Percentiles rank a stretch among this genome's conserved stretches.
phyloP scores from a whole-genome alignment of 257 asterid species.

The Solanum sejunctum region DNA sequence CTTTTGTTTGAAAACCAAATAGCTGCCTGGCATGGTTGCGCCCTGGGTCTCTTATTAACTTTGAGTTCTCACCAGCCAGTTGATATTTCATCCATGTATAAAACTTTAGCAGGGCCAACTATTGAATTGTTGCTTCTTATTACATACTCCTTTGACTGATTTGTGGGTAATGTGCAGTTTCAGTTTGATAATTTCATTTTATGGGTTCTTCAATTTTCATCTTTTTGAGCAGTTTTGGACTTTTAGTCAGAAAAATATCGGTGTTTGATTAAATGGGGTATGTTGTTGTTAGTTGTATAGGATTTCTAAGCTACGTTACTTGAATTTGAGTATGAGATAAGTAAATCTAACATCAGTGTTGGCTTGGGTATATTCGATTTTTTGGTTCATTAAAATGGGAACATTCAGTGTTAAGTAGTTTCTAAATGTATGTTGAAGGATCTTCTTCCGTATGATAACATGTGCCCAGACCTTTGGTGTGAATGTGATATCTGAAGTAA shows the following conservation, averaged over 20 bases:
- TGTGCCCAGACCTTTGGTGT: not conserved
- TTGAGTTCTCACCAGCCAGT: too few species aligned
- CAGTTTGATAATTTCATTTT: not conserved
- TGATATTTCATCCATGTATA: too few species aligned
- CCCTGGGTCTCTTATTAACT: too few species aligned
- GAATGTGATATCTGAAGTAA: not conserved
- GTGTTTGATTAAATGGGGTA: not conserved
- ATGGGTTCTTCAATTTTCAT: not conserved
- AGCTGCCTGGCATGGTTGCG: too few species aligned
- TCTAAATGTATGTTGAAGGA: not conserved
- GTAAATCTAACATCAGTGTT: not conserved
- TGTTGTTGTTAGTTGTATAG: not conserved
- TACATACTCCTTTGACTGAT: not conserved
- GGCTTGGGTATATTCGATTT: not conserved
- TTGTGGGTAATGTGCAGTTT: conserved; percentile 49
- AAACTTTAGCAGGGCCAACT: too few species aligned
- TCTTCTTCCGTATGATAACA: not conserved
- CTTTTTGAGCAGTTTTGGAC: not conserved
- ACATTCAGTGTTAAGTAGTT: not conserved
- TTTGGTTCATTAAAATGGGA: not conserved
- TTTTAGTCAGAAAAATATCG: not conserved
- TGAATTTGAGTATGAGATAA: not conserved
- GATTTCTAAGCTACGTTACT: not conserved
- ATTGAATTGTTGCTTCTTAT: too few species aligned
- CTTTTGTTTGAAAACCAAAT: too few species aligned